phyloP scores from a whole-genome alignment of 352 stramenopile genomes.

The Pseudoperonospora humuli region DNA sequence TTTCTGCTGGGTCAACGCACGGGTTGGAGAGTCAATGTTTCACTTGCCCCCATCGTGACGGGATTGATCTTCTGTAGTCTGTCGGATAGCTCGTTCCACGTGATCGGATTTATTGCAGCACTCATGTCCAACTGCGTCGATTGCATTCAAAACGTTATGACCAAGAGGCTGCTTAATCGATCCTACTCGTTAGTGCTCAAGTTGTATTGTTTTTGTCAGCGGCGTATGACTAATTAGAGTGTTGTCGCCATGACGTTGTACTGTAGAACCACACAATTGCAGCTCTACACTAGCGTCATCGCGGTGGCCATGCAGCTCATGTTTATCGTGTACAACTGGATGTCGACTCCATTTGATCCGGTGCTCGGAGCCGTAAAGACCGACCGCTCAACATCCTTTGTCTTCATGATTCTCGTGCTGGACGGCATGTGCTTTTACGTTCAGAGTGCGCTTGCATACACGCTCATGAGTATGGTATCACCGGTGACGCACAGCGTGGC shows the following conservation, averaged over 20 bases:
- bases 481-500: constrained; percentile 87
- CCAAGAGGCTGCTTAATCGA: constrained; percentile 79
- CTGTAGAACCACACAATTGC: constrained; percentile 67
- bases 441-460: constrained; percentile 86
- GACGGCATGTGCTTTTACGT: constrained; percentile 86
- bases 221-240: neutral
- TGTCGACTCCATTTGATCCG: constrained; percentile 24
- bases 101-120: constrained; percentile 83
- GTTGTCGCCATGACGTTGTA: neutral
- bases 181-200: constrained; percentile 61
- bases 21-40: constrained; percentile 72
- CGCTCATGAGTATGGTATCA: constrained; percentile 87
- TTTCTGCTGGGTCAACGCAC: constrained; percentile 80
- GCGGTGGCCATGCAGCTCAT: constrained; percentile 77
- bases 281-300: constrained; percentile 87
- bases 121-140: constrained; percentile 88
- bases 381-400: constrained; percentile 31
- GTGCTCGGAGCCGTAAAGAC: constrained; percentile 17
- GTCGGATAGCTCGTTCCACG: constrained; percentile 81
- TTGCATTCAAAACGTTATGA: constrained; percentile 90
- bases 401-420: constrained; percentile 46
- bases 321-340: constrained; percentile 70
- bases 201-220: neutral
- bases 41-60: constrained; percentile 80
- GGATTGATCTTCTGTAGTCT: constrained; percentile 84